Evolutionary conservation across 208 protist species (phyloP).

Genomic region (Trypanosoma avium): DNA sequence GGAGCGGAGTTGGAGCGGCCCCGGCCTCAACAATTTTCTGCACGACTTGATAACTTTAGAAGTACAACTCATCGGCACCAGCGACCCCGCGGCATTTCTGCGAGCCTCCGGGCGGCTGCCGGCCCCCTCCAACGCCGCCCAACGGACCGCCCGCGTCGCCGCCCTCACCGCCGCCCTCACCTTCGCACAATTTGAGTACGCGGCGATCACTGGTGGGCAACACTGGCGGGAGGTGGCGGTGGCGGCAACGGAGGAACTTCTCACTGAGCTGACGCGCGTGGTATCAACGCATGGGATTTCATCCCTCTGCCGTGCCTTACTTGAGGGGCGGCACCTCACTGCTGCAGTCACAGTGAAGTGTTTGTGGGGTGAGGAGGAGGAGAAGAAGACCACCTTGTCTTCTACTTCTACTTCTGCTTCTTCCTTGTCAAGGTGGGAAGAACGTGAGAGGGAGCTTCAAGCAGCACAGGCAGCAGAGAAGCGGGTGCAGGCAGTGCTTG

Average conservation of each 20-base stretch:
- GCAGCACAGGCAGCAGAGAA: too few relatives aligned
- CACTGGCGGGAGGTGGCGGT: conserved; percentile 13
- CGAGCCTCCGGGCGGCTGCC: neutral
- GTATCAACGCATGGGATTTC: conserved; percentile 4
- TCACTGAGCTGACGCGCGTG: conserved; percentile 12
- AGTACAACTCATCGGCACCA: neutral
- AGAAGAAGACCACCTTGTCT: too few relatives aligned
- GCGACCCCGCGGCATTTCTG: conserved; percentile 17
- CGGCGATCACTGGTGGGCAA: neutral
- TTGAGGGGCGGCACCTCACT: neutral
- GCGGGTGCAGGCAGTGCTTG: conserved; percentile 30
- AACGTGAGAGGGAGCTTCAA: too few relatives aligned
- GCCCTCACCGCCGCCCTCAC: conserved; percentile 34
- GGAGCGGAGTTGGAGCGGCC: conserved; percentile 9
- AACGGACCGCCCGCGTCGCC: conserved; percentile 27
- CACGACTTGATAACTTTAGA: conserved; percentile 14
- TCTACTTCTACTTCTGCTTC: neutral
- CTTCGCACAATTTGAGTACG: conserved; percentile 19
- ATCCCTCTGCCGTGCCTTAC: conserved; percentile 8
- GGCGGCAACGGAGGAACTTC: conserved; percentile 17
- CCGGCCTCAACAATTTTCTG: conserved; percentile 6
- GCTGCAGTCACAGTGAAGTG: neutral
- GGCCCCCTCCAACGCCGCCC: conserved; percentile 10
- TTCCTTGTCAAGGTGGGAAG: neutral
- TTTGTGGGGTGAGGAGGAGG: too few relatives aligned